Base-by-base conservation (phyloP, 305 asterid species). In the Fraxinus latifolia region DNA sequence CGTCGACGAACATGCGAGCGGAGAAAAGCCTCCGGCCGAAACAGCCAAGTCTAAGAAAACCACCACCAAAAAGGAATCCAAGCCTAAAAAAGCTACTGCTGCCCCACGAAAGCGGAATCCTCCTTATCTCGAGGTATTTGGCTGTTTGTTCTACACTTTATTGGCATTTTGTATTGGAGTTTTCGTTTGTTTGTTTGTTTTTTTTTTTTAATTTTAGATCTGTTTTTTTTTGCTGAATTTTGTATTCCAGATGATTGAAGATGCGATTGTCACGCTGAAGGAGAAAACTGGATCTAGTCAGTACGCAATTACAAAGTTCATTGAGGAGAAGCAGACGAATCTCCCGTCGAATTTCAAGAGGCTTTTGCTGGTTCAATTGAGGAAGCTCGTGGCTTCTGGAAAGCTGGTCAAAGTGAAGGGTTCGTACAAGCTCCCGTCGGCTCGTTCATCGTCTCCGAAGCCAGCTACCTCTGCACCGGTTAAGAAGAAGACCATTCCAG, bases 241-340 rank as follows among this genome's bases (percentile, higher is more conserved):
- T 67, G 23, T 55, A 25, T 32, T 7, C 68, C 84, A 95, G 99
- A 95, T 95, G 98, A 87, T 95, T 76, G 60, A 89, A 34, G 98
- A 91, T 0, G 99, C 98, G 81, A 92, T 95, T 60, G 87, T 80
- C n/a, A 68, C 94, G 5, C 70, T 94, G 75, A 91, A 92, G 83
- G 98, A 95, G 36, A 85, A 81, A 83, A 90, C 92, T 0, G 99
- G 99, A 19, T 95, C 99, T 77, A 95, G 99, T 32, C 99, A 93
- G 82, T 84, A 88, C 31, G 99, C 99, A 65, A 92, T 95, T 9
- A 44, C 90, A 14, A 95, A 95, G 83, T 91, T 89, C 83, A 88
- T 91, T 1, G 98, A 94, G 47, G 97, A 94, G 3, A 94, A 95
- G 78, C 90, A 95, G 77, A 92, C 90, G 89, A 84, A 80, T 81